Evolutionary conservation across 2,329 filamentous ascomycete genomes (phyloP).

Genomic region (Cordyceps javanica): DNA sequence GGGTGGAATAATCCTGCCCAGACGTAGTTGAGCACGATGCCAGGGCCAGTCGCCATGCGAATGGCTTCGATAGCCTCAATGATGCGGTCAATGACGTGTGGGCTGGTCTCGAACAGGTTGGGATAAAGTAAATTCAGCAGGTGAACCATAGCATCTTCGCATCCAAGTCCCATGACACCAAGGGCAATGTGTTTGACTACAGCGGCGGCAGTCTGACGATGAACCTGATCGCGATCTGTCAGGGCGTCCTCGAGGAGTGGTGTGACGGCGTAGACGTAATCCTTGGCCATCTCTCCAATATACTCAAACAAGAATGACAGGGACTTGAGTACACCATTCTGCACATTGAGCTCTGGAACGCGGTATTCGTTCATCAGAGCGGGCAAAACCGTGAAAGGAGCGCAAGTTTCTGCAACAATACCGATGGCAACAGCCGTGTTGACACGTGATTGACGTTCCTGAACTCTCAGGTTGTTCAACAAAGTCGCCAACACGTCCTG

Average conservation of each 20-base stretch:
- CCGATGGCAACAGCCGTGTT: constrained; percentile 98
- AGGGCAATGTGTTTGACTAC: constrained; percentile 98
- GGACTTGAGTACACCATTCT: constrained; percentile 96
- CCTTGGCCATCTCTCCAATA: constrained; percentile 99
- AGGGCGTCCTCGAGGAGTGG: constrained; percentile 93
- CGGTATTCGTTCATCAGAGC: constrained; percentile 99
- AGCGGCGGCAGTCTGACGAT: constrained; percentile 90
- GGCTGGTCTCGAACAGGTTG: constrained; percentile 95
- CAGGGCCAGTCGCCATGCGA: constrained; percentile 85
- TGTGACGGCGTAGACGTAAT: constrained; percentile 97
- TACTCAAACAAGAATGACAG: constrained; percentile 98
- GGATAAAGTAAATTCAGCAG: constrained; percentile 93
- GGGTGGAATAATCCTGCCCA: constrained; percentile 98
- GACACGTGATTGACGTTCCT: constrained; percentile 95
- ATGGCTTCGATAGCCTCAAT: constrained; percentile 97
- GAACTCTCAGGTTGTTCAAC: constrained; percentile 92
- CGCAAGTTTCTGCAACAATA: constrained; percentile 97
- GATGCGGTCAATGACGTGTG: constrained; percentile 96
- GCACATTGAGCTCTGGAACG: constrained; percentile 95
- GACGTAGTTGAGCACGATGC: constrained; percentile 93
- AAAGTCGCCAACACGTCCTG: constrained; percentile 95
- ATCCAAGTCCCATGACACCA: constrained; percentile 94
- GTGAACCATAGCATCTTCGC: constrained; percentile 97
- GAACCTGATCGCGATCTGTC: constrained; percentile 96
- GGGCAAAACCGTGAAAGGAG: constrained; percentile 96